Conservation (phyloP, 1,139 yeast species). For the Wickerhamiella pararugosa region DNA sequence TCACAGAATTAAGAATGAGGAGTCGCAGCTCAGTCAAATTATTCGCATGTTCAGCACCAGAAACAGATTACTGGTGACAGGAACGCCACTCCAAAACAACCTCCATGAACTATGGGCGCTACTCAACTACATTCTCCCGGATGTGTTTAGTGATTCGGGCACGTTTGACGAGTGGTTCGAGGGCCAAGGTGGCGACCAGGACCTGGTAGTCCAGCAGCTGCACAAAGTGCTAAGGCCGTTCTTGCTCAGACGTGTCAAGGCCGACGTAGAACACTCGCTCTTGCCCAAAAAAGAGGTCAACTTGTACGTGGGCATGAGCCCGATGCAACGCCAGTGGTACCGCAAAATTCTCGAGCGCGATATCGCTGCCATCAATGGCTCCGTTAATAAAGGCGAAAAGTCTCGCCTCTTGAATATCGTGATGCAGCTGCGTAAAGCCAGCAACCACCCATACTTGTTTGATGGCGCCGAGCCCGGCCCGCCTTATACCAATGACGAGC, state of each 20-base stretch:
- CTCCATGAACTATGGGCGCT: conserved; percentile 94
- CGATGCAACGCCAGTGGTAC: conserved; percentile 91
- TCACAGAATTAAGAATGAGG: conserved; percentile 91
- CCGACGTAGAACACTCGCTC: conserved; percentile 84
- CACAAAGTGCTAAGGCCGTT: conserved; percentile 88
- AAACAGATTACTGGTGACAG: conserved; percentile 76
- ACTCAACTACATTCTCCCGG: conserved; percentile 78
- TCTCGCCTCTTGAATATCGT: conserved; percentile 83
- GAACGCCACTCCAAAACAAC: conserved; percentile 91
- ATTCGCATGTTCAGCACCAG: conserved; percentile 76
- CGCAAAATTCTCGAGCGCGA: conserved; percentile 79
- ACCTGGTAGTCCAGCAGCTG: conserved; percentile 63
- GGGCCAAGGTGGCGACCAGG: conserved; percentile 36
- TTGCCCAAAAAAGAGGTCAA: conserved; percentile 84
- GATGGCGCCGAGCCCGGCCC: conserved; percentile 99
- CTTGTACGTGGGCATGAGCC: conserved; percentile 86
- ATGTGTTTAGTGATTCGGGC: conserved; percentile 84
- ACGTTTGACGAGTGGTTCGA: conserved; percentile 91
- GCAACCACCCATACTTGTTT: conserved; percentile 91
- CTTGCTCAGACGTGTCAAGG: conserved; percentile 71
- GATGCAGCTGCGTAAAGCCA: conserved; percentile 92
- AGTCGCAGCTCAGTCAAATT: conserved; percentile 78
- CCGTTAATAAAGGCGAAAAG: conserved; percentile 78
- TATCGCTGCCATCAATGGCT: conserved; percentile 92
- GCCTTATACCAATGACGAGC: conserved; percentile 93